Percentiles rank a stretch among this genome's conserved stretches.
Evolutionary conservation across 2,329 filamentous ascomycete species (phyloP).

Genomic region (Atkinsonella hypoxylon): DNA sequence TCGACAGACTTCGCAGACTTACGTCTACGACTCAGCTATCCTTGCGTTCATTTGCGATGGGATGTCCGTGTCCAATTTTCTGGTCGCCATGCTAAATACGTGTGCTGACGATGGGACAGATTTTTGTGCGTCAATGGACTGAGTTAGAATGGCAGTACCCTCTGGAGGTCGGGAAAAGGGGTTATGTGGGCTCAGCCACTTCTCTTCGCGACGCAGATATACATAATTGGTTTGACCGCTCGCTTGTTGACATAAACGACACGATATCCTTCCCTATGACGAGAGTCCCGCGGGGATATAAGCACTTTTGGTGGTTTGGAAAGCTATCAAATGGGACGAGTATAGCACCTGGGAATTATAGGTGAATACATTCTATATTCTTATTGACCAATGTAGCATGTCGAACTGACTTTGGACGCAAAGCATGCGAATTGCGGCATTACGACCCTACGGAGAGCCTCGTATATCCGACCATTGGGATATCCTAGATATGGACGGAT

Average conservation of each 20-base stretch:
- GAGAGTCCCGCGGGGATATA: conserved; percentile 20
- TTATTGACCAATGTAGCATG: neutral
- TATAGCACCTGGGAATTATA: conserved; percentile 29
- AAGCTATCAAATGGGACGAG: conserved; percentile 28
- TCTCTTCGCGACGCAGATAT: conserved; percentile 10
- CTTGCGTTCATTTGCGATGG: conserved; percentile 23
- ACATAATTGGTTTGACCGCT: conserved; percentile 1
- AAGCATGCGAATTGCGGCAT: conserved; percentile 29
- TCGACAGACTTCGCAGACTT: conserved; percentile 20
- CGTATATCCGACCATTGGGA: conserved; percentile 30
- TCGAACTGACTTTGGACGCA: neutral
- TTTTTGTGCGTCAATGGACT: conserved; percentile 26
- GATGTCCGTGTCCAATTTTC: conserved; percentile 19
- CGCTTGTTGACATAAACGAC: conserved; percentile 20
- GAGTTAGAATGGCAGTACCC: conserved; percentile 31
- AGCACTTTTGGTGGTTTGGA: conserved; percentile 30
- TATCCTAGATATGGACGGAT: conserved; percentile 17
- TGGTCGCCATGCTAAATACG: neutral
- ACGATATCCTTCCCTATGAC: conserved; percentile 25
- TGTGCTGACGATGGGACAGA: conserved; percentile 12
- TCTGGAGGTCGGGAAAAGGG: conserved; percentile 22
- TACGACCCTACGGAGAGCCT: conserved; percentile 29
- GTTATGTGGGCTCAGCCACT: conserved; percentile 31
- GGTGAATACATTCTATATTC: conserved; percentile 12
- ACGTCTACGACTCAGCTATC: conserved; percentile 17